Conservation (phyloP, 768 basidiomycete genomes). For the Pulveroboletus sp. region DNA sequence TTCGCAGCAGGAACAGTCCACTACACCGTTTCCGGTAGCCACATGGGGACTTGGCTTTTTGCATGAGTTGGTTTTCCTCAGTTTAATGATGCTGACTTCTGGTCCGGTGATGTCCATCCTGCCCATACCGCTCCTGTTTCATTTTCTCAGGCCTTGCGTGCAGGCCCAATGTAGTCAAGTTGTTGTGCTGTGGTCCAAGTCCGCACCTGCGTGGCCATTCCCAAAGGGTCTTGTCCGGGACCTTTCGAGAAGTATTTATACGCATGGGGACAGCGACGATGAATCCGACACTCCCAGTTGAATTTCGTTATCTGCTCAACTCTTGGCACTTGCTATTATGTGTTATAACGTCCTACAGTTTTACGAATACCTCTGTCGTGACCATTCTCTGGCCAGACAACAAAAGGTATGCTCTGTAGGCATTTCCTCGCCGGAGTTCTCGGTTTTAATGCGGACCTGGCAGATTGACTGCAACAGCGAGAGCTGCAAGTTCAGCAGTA, state of each 20-base stretch:
- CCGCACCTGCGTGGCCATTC: constrained; percentile 2
- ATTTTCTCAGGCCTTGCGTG: constrained; percentile 14
- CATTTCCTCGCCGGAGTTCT: not conserved
- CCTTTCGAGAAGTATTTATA: constrained; percentile 21
- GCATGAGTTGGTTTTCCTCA: constrained; percentile 5
- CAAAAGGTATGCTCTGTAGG: constrained; percentile 30
- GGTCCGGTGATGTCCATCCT: constrained; percentile 5
- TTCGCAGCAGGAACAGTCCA: constrained; percentile 9
- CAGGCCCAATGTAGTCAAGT: constrained; percentile 5
- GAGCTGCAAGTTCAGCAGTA: constrained; percentile 38
- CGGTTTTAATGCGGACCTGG: not conserved
- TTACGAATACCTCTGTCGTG: constrained; percentile 31
- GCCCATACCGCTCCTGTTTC: constrained; percentile 10
- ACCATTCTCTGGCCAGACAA: constrained; percentile 26
- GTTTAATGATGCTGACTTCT: constrained; percentile 1
- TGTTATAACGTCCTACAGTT: constrained; percentile 33
- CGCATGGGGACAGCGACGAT: not conserved
- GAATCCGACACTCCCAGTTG: constrained; percentile 1
- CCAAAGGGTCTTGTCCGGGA: constrained; percentile 3
- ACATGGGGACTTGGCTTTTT: constrained; percentile 10
- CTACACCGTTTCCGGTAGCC: constrained; percentile 1
- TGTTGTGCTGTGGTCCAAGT: not conserved
- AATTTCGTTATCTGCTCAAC: not conserved
- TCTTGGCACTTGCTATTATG: constrained; percentile 19
- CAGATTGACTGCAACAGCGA: constrained; percentile 47